A percentile compares a stretch with the other conserved stretches of the same genome.
Evolutionary conservation across 2,329 filamentous ascomycete genomes (phyloP).

Genomic region (Chaetomium globosum): DNA sequence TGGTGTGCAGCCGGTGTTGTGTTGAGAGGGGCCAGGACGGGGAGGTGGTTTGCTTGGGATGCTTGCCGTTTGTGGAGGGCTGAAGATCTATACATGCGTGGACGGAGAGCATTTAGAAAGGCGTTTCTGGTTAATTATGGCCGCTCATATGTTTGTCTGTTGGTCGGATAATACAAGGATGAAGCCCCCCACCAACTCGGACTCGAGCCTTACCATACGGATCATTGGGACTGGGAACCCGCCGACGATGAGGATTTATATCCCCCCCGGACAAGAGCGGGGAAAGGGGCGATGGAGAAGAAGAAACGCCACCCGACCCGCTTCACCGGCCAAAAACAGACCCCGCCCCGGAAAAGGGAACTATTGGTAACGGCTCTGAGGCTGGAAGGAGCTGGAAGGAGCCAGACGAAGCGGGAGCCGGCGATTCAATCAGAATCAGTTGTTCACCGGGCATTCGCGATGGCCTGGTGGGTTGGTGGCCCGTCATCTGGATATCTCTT

Average conservation of each 20-base stretch:
- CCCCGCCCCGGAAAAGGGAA: background rate
- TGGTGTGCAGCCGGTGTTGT: constrained; percentile 69
- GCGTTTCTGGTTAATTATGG: background rate
- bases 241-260: background rate
- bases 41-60: constrained; percentile 68
- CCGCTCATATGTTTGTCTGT: background rate
- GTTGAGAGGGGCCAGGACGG: constrained; percentile 66
- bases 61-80: constrained; percentile 46
- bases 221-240: background rate
- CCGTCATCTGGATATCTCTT: background rate
- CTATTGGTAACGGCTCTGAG: background rate
- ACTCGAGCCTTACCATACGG: background rate
- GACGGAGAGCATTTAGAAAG: background rate
- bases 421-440: background rate
- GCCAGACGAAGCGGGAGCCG: background rate
- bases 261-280: background rate
- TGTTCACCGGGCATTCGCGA: background rate
- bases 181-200: background rate
- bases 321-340: background rate
- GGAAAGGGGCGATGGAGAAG: background rate
- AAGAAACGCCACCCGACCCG: background rate
- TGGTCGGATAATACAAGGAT: background rate
- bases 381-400: background rate
- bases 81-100: constrained; percentile 25
- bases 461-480: background rate